Conservation (phyloP, 345 rosid species). For the Citrus hindsii region DNA sequence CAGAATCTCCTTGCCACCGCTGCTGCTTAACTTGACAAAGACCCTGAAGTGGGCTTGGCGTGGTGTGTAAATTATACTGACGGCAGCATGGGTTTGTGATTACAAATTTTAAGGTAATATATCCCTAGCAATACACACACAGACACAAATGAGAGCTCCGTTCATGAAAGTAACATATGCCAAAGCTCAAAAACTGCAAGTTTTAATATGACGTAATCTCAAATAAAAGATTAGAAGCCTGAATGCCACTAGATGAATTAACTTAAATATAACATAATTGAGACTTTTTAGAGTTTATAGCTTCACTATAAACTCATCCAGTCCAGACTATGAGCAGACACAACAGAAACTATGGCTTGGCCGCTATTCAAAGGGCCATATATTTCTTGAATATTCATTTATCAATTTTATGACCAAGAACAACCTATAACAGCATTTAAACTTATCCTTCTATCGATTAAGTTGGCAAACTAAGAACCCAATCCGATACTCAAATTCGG, state of each 20-base stretch:
- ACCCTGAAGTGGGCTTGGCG: too few species aligned
- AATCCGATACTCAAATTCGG: too few species aligned
- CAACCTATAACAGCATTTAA: too few species aligned
- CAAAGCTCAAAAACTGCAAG: background rate
- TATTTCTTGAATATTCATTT: background rate
- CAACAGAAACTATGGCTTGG: slow-evolving; percentile 2
- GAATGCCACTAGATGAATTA: background rate
- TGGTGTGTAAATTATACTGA: too few species aligned
- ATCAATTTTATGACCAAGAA: background rate
- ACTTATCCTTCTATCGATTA: too few species aligned
- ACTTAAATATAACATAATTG: background rate
- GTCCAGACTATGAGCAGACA: background rate
- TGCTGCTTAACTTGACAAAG: too few species aligned
- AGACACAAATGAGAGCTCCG: background rate
- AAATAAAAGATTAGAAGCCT: background rate
- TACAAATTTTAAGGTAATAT: too few species aligned
- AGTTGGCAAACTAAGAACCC: too few species aligned
- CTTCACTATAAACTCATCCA: background rate
- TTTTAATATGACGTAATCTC: background rate
- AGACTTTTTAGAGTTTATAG: background rate
- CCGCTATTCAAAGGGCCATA: background rate
- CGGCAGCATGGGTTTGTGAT: too few species aligned
- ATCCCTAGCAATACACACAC: too few species aligned
- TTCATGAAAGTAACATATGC: background rate
- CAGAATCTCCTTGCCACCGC: too few species aligned